Evolutionary conservation across 2,329 filamentous ascomycete species (phyloP).

Genomic region (Xenoacremonium recifei): DNA sequence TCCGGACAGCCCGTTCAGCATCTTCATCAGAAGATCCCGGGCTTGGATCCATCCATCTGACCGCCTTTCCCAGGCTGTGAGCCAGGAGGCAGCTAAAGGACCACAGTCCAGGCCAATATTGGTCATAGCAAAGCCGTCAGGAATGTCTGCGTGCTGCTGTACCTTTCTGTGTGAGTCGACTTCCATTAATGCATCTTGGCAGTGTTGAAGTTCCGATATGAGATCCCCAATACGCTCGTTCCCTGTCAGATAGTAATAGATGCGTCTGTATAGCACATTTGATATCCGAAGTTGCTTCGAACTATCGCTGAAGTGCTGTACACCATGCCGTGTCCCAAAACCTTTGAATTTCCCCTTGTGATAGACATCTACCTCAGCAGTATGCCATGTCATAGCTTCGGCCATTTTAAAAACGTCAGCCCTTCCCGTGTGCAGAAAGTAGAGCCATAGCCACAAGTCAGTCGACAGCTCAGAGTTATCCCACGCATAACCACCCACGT

Average conservation of each 20-base stretch:
- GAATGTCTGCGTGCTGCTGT: conserved; percentile 12
- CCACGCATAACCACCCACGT: conserved; percentile 63
- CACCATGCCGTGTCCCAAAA: conserved; percentile 60
- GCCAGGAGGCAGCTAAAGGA: conserved; percentile 13
- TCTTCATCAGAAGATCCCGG: conserved; percentile 10
- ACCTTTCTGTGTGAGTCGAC: conserved; percentile 18
- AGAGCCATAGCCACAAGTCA: conserved; percentile 60
- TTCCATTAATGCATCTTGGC: conserved; percentile 9
- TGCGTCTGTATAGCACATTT: conserved; percentile 35
- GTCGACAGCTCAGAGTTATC: conserved; percentile 63
- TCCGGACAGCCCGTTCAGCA: conserved; percentile 9
- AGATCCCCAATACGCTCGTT: conserved; percentile 55
- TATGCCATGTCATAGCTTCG: conserved; percentile 56
- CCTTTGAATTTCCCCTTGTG: conserved; percentile 57
- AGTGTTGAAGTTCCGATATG: conserved; percentile 10
- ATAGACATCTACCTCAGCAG: conserved; percentile 60
- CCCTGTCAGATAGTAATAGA: conserved; percentile 56
- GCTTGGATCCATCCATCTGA: conserved; percentile 6
- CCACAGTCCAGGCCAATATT: conserved; percentile 19
- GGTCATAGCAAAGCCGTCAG: conserved; percentile 15
- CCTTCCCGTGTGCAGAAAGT: conserved; percentile 58
- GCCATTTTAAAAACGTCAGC: conserved; percentile 57
- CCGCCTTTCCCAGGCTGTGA: conserved; percentile 17
- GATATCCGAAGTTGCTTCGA: conserved; percentile 59
- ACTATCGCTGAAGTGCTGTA: conserved; percentile 61